These are phyloP conservation scores for Puccinia sorghi DNA, from an alignment of 1,284 basidiomycete species.

Conservation along the genomic window DNA sequence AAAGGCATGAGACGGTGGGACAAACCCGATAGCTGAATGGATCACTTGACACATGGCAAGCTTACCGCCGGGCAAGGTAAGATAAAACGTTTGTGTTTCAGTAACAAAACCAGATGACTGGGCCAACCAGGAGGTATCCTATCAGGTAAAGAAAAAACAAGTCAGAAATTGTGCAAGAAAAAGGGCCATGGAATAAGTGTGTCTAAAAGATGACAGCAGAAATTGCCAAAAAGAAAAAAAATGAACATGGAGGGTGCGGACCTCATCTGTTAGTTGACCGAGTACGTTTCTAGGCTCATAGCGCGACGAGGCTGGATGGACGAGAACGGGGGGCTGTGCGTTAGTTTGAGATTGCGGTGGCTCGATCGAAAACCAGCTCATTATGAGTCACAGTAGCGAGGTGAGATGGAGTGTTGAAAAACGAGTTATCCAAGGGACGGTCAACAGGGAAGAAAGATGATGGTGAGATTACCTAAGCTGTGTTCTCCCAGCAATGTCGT, in stretches of 20 bases:
- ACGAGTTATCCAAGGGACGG: too few relatives aligned
- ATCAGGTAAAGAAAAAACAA: not conserved
- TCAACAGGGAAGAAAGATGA: too few relatives aligned
- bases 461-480: too few relatives aligned
- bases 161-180: not conserved
- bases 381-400: not conserved
- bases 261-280: slow-evolving; percentile 33
- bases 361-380: slow-evolving; percentile 48
- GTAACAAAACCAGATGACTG: slow-evolving; percentile 76
- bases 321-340: slow-evolving; percentile 26
- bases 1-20: slow-evolving; percentile 51
- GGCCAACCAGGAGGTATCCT: slow-evolving; percentile 80
- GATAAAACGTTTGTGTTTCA: slow-evolving; percentile 90
- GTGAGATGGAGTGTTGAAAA: too few relatives aligned
- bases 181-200: not conserved
- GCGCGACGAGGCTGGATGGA: slow-evolving; percentile 49
- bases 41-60: slow-evolving; percentile 88
- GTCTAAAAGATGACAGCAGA: slow-evolving; percentile 44
- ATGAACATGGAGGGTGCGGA: not conserved
- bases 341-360: slow-evolving; percentile 10
- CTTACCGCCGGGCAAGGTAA: slow-evolving; percentile 77
- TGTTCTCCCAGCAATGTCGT: too few relatives aligned
- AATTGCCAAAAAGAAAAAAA: not conserved
- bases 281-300: slow-evolving; percentile 20
- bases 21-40: slow-evolving; percentile 90